Conservation (phyloP, 1,284 basidiomycete genomes). For the Lentinus polychrous region DNA sequence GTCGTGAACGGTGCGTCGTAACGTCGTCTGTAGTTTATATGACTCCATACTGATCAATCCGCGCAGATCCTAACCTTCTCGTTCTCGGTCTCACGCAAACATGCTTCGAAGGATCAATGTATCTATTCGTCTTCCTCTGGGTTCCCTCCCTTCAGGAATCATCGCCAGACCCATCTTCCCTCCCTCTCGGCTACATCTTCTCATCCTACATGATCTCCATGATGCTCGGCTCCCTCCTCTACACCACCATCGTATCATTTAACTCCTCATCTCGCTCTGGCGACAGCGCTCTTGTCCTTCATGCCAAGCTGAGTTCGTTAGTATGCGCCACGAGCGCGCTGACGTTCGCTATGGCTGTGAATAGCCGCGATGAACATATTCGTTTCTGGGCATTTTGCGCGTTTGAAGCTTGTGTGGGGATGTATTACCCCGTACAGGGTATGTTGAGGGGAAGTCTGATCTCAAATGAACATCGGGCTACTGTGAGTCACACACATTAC, state of each 20-base stretch:
- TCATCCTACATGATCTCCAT: constrained; percentile 73
- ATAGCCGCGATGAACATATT: constrained; percentile 36
- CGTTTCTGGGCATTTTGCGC: constrained; percentile 70
- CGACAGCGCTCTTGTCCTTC: constrained; percentile 36
- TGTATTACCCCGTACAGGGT: constrained; percentile 76
- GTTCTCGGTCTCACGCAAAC: constrained; percentile 71
- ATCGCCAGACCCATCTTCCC: constrained; percentile 29
- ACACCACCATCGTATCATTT: constrained; percentile 46
- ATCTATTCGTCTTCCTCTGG: constrained; percentile 78
- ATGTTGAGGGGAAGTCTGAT: constrained; percentile 64
- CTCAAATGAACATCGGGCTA: constrained; percentile 68
- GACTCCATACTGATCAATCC: constrained; percentile 1
- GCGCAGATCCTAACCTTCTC: constrained; percentile 50
- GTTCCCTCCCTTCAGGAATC: constrained; percentile 65
- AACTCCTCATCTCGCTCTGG: constrained; percentile 22
- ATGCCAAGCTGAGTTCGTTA: constrained; percentile 60
- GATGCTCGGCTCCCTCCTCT: constrained; percentile 71
- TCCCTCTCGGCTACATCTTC: constrained; percentile 72
- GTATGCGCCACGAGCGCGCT: constrained; percentile 54
- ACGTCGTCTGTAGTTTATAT: constrained; percentile 11
- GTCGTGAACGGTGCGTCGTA: constrained; percentile 40
- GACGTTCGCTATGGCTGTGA: constrained; percentile 48
- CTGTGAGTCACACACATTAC: constrained; percentile 35
- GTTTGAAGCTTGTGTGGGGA: constrained; percentile 70
- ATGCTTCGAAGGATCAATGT: constrained; percentile 77